Percentiles rank a stretch among this genome's conserved stretches.
These are phyloP conservation scores for Tremella yokohamensis DNA, from an alignment of 768 basidiomycete genomes.

Conservation along the genomic window DNA sequence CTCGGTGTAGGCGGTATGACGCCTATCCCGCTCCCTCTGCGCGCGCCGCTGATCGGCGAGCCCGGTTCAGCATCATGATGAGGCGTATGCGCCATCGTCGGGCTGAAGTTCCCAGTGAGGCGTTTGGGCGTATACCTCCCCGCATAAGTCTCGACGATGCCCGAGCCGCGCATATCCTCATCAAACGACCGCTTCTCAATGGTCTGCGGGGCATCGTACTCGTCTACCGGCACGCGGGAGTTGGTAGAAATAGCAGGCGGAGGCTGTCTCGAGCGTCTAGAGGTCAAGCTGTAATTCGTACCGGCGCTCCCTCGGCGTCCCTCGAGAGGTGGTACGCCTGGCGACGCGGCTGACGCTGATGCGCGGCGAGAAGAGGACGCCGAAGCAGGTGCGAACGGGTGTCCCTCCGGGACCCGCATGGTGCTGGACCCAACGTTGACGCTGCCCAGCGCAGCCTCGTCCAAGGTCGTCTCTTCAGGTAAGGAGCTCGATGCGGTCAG, in stretches of 20 bases:
- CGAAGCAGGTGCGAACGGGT: not conserved
- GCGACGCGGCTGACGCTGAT: not conserved
- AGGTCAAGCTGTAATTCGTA: not conserved
- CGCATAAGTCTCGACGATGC: too few species aligned
- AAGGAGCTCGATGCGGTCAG: slow-evolving; percentile 16
- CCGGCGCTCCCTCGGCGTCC: slow-evolving; percentile 1
- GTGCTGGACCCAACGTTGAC: not conserved
- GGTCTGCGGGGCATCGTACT: slow-evolving; percentile 20
- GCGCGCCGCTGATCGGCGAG: not conserved
- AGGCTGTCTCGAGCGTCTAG: not conserved
- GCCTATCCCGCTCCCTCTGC: slow-evolving; percentile 3
- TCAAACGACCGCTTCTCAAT: slow-evolving; percentile 37
- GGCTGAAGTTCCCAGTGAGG: too few species aligned
- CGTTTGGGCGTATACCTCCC: too few species aligned
- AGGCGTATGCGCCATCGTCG: not conserved
- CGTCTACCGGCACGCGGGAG: not conserved
- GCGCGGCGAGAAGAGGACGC: not conserved
- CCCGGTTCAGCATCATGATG: not conserved
- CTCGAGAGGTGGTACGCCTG: not conserved
- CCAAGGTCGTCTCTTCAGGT: slow-evolving; percentile 2
- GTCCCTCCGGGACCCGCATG: not conserved
- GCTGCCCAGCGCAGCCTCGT: not conserved
- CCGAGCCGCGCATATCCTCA: slow-evolving; percentile 22
- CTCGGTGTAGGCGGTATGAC: slow-evolving; percentile 16
- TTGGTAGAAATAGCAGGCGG: not conserved